Evolutionary conservation across 2,329 filamentous ascomycete genomes (phyloP).

Genomic region (Alternaria angustiovoidea): DNA sequence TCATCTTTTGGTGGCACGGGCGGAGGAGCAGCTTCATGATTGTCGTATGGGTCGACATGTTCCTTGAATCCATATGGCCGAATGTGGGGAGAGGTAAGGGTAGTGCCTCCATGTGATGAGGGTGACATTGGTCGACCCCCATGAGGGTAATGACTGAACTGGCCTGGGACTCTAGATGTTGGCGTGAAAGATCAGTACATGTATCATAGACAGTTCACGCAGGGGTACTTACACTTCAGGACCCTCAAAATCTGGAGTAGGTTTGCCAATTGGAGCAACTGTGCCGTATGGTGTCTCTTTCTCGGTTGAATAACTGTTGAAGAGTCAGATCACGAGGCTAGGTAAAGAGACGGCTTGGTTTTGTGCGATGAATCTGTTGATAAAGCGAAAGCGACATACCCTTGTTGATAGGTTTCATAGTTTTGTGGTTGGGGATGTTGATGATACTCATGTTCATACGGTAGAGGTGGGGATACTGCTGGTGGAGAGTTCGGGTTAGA

Average conservation of each 20-base stretch:
- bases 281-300: conserved; percentile 31
- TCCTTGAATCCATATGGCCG: conserved; percentile 36
- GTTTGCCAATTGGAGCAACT: conserved; percentile 7
- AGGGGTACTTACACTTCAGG: conserved; percentile 21
- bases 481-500: conserved; percentile 24
- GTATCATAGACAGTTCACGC: background rate
- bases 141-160: conserved; percentile 26
- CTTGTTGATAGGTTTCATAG: conserved; percentile 21
- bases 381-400: conserved; percentile 13
- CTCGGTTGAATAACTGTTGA: conserved; percentile 27
- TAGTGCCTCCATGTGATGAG: conserved; percentile 27
- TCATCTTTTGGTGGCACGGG: conserved; percentile 29
- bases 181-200: background rate
- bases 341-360: background rate
- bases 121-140: conserved; percentile 23
- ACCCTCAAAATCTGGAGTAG: conserved; percentile 34
- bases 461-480: conserved; percentile 23
- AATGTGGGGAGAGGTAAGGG: conserved; percentile 25
- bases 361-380: background rate
- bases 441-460: conserved; percentile 26
- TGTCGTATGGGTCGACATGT: conserved; percentile 30
- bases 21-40: conserved; percentile 20
- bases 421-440: conserved; percentile 13
- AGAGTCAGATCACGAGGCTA: conserved; percentile 14
- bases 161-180: conserved; percentile 22